A percentile compares a stretch with the other conserved stretches of the same genome.
phyloP scores from a whole-genome alignment of 305 asterid species.

The Withania somnifera region DNA sequence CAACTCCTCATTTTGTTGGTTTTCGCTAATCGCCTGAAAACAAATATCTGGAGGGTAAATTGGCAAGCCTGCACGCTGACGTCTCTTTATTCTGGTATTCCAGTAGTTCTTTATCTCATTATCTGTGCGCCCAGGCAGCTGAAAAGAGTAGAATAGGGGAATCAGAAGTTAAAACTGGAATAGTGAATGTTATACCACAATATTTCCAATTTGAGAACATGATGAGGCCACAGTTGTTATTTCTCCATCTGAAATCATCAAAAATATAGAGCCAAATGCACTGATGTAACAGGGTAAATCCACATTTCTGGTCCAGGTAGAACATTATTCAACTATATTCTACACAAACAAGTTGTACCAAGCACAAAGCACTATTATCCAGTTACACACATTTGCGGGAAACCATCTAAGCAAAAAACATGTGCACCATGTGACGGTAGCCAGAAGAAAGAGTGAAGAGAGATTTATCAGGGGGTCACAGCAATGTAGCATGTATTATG shows the following conservation, averaged over 20 bases:
- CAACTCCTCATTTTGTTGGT: slow-evolving; percentile 25
- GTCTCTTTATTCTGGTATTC: slow-evolving; percentile 66
- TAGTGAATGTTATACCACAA: not conserved
- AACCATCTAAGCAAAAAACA: not conserved
- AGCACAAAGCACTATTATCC: not conserved
- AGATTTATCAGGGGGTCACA: not conserved
- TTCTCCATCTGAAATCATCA: not conserved
- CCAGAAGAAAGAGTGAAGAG: not conserved
- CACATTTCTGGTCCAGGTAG: not conserved
- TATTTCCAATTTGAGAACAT: not conserved
- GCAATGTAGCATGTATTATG: not conserved
- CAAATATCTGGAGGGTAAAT: slow-evolving; percentile 51
- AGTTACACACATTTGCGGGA: not conserved
- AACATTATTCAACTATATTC: not conserved
- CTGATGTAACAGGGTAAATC: not conserved
- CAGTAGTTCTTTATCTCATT: slow-evolving; percentile 69
- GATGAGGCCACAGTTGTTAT: not conserved
- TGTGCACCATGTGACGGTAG: not conserved
- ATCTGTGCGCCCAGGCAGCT: slow-evolving; percentile 80
- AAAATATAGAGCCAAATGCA: not conserved
- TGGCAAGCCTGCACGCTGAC: slow-evolving; percentile 60
- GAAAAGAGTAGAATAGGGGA: slow-evolving; percentile 9
- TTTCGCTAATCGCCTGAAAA: slow-evolving; percentile 25
- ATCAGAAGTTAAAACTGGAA: not conserved
- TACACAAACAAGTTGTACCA: not conserved